Percentiles rank a stretch among this genome's conserved stretches.
These are phyloP conservation scores for Arthrobotrys iridis DNA, from an alignment of 2,329 filamentous ascomycete genomes.

Conservation along the genomic window DNA sequence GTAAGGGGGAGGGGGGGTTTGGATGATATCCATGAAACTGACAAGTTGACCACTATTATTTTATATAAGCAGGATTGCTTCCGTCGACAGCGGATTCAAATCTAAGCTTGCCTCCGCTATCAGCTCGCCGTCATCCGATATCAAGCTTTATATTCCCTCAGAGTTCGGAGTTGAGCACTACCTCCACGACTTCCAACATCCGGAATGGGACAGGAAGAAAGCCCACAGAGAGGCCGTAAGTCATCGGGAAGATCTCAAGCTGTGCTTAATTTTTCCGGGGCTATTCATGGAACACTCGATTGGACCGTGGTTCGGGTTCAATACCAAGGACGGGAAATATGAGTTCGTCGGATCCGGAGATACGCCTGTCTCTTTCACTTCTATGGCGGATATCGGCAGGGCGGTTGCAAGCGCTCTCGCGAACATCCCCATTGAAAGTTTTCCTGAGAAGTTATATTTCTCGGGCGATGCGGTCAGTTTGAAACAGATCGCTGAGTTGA, in stretches of 20 bases:
- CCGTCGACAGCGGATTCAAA: constrained; percentile 43
- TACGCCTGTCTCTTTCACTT: constrained; percentile 59
- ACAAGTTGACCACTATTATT: background rate
- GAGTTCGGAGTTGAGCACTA: constrained; percentile 62
- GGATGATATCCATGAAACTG: background rate
- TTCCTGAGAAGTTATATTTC: constrained; percentile 59
- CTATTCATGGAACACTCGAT: constrained; percentile 60
- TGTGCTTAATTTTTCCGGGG: constrained; percentile 60
- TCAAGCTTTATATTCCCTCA: constrained; percentile 61
- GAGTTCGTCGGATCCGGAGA: constrained; percentile 58
- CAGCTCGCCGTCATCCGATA: constrained; percentile 42
- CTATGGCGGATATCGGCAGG: constrained; percentile 59
- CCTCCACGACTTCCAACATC: constrained; percentile 60
- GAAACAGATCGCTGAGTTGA: constrained; percentile 57
- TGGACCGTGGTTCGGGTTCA: constrained; percentile 61
- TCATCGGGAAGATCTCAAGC: constrained; percentile 53
- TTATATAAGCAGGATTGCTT: constrained; percentile 21
- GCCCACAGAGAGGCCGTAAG: constrained; percentile 57
- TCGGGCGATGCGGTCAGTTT: constrained; percentile 58
- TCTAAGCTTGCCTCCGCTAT: constrained; percentile 32
- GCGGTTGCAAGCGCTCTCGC: constrained; percentile 58
- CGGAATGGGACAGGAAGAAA: constrained; percentile 61
- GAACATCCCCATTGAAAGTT: constrained; percentile 43
- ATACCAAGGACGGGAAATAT: constrained; percentile 58
- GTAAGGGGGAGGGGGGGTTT: no score